Evolutionary conservation across 225 moss, liverwort and hornwort species (phyloP), one percentile per base, ranked within the genome.

Genomic region (Straminergon stramineum): DNA sequence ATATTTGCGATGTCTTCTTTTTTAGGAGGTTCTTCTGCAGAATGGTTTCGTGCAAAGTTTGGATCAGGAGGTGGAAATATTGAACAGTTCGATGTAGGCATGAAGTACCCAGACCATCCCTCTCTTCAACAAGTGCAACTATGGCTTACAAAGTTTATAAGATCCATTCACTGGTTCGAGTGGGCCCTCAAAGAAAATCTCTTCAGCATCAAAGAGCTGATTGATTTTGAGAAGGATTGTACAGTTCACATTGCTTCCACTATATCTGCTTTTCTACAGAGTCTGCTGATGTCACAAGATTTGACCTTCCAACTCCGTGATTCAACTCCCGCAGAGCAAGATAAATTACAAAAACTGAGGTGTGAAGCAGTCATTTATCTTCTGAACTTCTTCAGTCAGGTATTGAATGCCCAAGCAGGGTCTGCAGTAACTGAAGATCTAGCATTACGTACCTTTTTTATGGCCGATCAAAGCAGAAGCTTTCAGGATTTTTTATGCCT

Each of bases 111-210:
- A 62, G 87, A 93, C 21, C 91, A 71, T 69, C 76, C 90, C 61
- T 95, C 96, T 78, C 69, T 94, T 68, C 94, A 95, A 61, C 92
- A 95, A 91, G 83, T 91, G 75, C 87, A 93, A 82, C 85, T 91
- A 68, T 95, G 94, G 92, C 84, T 97, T 51, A 74, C 86, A 82
- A 88, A 88, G 81, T 95, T 97, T 76, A 83, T 91, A 22, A 91
- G 95, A 90, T 94, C 98, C 43, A 90, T 96, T 88, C 98, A 98
- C 81, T 98, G 98, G 98, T 97, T 96, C 82, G 92, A 92, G 89
- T 98, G 98, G 98, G 94, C 96, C 52, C 90, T 98, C 80, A 91
- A 90, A 83, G 94, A 93, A 35, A 92, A 91, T 60, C 64, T 98
- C 87, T 84, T 97, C 60, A 93, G 92, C 79, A 89, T 90, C 70